Evolutionary conservation across 208 protist genomes (phyloP), one percentile per base, ranked within the genome.

Genomic region (Acanthamoeba royreba): DNA sequence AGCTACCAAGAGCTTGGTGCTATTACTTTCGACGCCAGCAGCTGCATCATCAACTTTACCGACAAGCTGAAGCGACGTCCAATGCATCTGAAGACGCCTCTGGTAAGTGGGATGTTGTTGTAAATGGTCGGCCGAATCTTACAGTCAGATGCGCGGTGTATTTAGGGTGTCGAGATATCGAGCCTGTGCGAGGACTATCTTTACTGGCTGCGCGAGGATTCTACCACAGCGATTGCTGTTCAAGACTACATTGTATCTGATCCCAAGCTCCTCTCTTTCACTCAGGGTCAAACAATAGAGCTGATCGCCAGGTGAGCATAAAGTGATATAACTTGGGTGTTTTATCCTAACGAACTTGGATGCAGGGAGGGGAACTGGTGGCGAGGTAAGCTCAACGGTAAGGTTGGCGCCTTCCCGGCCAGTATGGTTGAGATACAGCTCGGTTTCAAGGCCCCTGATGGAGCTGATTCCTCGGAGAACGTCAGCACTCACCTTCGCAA

Each of bases 261-360:
- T 45, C 40, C 40, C 38, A 79, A 79, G 13, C 66, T 79, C 19
- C 66, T 79, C 66, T 46, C 38, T 40, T 79, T 79, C 46, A 58
- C 47, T 19, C 35, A 58, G 79, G 79, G 42, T 0, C 79, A 49
- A 42, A 92, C 94, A 66, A 95, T 96, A 45, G 79, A 93, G n/a
- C 52, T 79, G 19, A 35, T 95, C 31, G 19, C 63, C 61, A 74
- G 85, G 9, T 49, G 94, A 2, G 93, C 61, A 33, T 66, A 95
- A n/a, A n/a, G n/a, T n/a, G n/a, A n/a, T n/a, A n/a, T n/a, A n/a
- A n/a, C n/a, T n/a, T n/a, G n/a, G n/a, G n/a, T n/a, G n/a, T n/a
- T n/a, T n/a, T n/a, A n/a, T n/a, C n/a, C n/a, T n/a, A n/a, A n/a
- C n/a, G n/a, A n/a, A n/a, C n/a, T n/a, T n/a, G 0, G 7, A 4